These are phyloP conservation scores for Fusarium domesticum DNA, from an alignment of 2,329 filamentous ascomycete genomes.

Conservation along the genomic window DNA sequence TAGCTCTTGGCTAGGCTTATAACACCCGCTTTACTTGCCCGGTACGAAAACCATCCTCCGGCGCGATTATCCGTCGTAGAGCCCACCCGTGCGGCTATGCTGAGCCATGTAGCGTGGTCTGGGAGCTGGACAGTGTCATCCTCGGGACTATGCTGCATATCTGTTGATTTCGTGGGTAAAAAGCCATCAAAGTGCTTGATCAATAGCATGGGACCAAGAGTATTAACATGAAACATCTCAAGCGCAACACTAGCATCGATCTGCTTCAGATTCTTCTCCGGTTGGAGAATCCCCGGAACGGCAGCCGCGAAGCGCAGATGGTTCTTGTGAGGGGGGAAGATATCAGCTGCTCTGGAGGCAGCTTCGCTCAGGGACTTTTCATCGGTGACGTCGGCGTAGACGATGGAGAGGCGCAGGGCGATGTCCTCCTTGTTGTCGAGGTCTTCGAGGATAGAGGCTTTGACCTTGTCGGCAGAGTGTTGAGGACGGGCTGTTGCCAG, in stretches of 20 bases:
- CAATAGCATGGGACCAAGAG: conserved; percentile 70
- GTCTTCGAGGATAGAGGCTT: conserved; percentile 33
- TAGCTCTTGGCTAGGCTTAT: conserved; percentile 69
- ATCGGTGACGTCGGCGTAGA: conserved; percentile 49
- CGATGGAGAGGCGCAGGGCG: conserved; percentile 39
- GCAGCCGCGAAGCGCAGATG: conserved; percentile 68
- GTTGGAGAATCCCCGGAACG: conserved; percentile 67
- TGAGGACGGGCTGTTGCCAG: conserved; percentile 42
- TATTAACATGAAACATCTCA: conserved; percentile 71
- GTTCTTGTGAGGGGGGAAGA: conserved; percentile 50
- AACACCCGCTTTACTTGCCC: conserved; percentile 71
- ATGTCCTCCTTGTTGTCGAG: conserved; percentile 24
- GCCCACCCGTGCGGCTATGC: conserved; percentile 76
- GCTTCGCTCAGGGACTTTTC: conserved; percentile 62
- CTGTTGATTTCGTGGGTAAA: conserved; percentile 57
- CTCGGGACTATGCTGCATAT: conserved; percentile 29
- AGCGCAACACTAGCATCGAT: conserved; percentile 60
- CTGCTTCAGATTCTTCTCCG: conserved; percentile 68
- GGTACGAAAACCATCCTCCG: conserved; percentile 82
- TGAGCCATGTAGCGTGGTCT: conserved; percentile 61
- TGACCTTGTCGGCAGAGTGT: conserved; percentile 35
- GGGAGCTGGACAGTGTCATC: conserved; percentile 39
- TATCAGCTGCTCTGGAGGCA: conserved; percentile 44
- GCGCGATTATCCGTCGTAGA: conserved; percentile 67
- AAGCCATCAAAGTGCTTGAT: conserved; percentile 72